Evolutionary conservation across 768 basidiomycete genomes (phyloP).

Genomic region (Botryobasidium botryosum): DNA sequence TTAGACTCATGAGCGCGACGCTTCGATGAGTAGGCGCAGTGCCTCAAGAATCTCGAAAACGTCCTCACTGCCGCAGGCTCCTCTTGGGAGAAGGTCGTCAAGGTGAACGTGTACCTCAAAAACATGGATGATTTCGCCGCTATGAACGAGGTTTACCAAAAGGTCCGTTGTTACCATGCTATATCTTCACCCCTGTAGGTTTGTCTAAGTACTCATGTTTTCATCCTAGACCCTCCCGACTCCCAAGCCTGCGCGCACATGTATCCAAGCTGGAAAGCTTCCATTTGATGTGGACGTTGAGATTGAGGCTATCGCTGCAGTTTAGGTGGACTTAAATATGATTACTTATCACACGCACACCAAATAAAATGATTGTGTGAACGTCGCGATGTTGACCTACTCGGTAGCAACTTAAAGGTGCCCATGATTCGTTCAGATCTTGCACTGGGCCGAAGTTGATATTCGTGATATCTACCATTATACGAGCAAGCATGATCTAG

Average conservation of each 20-base stretch:
- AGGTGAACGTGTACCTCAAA: constrained; percentile 44
- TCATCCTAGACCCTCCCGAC: constrained; percentile 27
- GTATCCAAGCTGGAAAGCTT: constrained; percentile 54
- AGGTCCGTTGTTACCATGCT: constrained; percentile 22
- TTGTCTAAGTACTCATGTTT: constrained; percentile 1
- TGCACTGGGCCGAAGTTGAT: no score
- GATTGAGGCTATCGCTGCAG: constrained; percentile 48
- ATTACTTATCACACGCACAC: no score
- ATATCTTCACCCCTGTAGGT: background rate
- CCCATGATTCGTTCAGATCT: no score
- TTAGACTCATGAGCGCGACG: background rate
- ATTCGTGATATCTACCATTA: no score
- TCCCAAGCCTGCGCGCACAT: constrained; percentile 57
- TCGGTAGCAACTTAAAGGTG: no score
- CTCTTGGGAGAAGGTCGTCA: constrained; percentile 38
- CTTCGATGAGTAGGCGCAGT: constrained; percentile 29
- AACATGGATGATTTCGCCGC: constrained; percentile 38
- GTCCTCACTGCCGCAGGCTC: constrained; percentile 38
- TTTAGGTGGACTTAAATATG: background rate
- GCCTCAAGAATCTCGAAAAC: constrained; percentile 36
- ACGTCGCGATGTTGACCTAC: no score
- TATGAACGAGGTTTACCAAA: constrained; percentile 42
- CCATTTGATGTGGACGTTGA: constrained; percentile 58
- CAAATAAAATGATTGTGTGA: no score
- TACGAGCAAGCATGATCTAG: no score